Conservation (phyloP, 1,284 basidiomycete genomes). For the Lignosus rhinocerotis region DNA sequence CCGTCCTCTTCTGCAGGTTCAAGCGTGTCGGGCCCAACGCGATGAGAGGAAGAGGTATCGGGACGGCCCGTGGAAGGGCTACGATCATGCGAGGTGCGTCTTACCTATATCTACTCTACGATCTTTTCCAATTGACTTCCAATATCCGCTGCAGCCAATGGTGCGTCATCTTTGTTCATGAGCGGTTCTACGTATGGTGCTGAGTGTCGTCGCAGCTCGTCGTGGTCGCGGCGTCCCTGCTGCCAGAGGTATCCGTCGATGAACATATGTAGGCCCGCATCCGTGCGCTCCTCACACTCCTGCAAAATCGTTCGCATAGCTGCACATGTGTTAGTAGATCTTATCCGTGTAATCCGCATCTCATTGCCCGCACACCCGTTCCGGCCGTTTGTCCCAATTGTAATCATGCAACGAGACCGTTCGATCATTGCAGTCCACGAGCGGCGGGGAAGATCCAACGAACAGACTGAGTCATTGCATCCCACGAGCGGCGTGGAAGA, state of each 20-base stretch:
- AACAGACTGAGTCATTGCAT: too few species aligned
- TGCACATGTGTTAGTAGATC: slow-evolving; percentile 31
- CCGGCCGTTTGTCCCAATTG: neutral
- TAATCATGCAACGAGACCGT: neutral
- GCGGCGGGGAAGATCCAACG: too few species aligned
- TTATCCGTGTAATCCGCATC: slow-evolving; percentile 5
- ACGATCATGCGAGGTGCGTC: slow-evolving; percentile 90
- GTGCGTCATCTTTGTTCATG: slow-evolving; percentile 37
- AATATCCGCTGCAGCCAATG: slow-evolving; percentile 52
- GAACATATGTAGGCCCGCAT: slow-evolving; percentile 28
- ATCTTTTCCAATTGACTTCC: slow-evolving; percentile 12
- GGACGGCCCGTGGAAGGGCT: slow-evolving; percentile 93
- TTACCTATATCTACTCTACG: slow-evolving; percentile 15
- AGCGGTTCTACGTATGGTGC: slow-evolving; percentile 2
- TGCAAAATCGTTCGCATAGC: slow-evolving; percentile 27
- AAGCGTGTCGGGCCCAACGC: slow-evolving; percentile 98
- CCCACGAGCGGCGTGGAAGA: too few species aligned
- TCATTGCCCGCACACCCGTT: neutral
- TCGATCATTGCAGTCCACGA: too few species aligned
- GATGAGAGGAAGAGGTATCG: slow-evolving; percentile 98
- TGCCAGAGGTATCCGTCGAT: slow-evolving; percentile 77
- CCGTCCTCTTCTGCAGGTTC: slow-evolving; percentile 63
- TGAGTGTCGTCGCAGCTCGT: slow-evolving; percentile 55
- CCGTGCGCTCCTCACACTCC: slow-evolving; percentile 7
- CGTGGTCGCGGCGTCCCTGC: slow-evolving; percentile 79